Evolutionary conservation across 1,284 basidiomycete species (phyloP).

Genomic region (Xerocomus cyaneibrunnescens): DNA sequence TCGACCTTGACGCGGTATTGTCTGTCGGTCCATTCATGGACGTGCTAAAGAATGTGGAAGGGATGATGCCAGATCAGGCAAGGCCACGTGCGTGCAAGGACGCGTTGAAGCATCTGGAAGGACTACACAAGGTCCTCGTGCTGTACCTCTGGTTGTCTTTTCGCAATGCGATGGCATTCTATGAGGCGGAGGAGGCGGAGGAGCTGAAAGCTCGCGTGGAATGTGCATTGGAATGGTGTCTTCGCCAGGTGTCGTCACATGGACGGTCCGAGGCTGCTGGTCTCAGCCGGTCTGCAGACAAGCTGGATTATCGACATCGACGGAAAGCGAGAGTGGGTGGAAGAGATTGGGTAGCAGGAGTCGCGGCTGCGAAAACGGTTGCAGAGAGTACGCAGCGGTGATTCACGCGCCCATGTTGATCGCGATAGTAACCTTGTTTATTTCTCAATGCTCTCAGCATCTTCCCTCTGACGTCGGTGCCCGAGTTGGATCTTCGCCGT

Average conservation of each 20-base stretch:
- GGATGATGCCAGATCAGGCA: constrained; percentile 12
- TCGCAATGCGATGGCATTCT: constrained; percentile 76
- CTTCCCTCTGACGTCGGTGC: constrained; percentile 27
- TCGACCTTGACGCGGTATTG: constrained; percentile 39
- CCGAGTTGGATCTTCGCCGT: constrained; percentile 43
- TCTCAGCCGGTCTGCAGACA: neutral
- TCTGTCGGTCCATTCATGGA: constrained; percentile 42
- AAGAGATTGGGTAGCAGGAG: constrained; percentile 18
- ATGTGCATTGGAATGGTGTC: constrained; percentile 63
- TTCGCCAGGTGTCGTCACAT: constrained; percentile 43
- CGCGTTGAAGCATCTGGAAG: constrained; percentile 62
- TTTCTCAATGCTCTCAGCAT: neutral
- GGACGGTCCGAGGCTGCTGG: neutral
- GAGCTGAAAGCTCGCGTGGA: constrained; percentile 69
- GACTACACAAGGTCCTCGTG: constrained; percentile 78
- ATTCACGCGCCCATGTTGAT: neutral
- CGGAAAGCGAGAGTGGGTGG: constrained; percentile 7
- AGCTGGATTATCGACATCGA: constrained; percentile 22
- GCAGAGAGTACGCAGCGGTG: constrained; percentile 9
- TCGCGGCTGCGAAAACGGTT: constrained; percentile 24
- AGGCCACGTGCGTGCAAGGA: constrained; percentile 20
- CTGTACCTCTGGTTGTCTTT: constrained; percentile 88
- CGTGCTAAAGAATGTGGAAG: constrained; percentile 45
- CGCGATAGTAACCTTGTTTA: constrained; percentile 3
- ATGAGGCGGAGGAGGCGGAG: constrained; percentile 52